Percentiles rank a stretch among this genome's conserved stretches.
phyloP scores from a whole-genome alignment of 495 filamentous ascomycete genomes.

The Penicillium mononematosum region DNA sequence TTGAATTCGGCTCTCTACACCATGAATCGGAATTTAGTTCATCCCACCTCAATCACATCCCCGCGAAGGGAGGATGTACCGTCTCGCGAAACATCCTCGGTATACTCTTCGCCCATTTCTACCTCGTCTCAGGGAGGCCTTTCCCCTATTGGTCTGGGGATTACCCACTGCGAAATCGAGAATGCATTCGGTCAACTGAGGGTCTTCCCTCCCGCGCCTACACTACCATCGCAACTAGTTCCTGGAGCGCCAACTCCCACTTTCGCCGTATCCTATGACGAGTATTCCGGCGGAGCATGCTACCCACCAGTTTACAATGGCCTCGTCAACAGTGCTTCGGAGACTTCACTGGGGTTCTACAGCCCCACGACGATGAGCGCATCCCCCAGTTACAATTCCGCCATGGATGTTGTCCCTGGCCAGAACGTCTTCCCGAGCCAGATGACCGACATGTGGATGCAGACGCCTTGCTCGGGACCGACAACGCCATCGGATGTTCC shows the following conservation, averaged over 20 bases:
- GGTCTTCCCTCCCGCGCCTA: constrained; percentile 17
- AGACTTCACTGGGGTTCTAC: constrained; percentile 30
- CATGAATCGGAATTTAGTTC: constrained; percentile 19
- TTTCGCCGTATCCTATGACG: constrained; percentile 16
- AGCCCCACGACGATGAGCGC: constrained; percentile 25
- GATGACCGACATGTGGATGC: constrained; percentile 24
- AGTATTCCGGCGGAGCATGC: constrained; percentile 23
- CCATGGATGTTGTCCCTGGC: constrained; percentile 15
- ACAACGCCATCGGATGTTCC: constrained; percentile 14
- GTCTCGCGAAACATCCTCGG: constrained; percentile 16
- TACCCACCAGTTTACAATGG: constrained; percentile 14
- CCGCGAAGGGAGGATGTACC: constrained; percentile 19
- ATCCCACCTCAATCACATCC: constrained; percentile 11
- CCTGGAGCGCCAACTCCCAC: constrained; percentile 18
- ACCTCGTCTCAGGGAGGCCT: constrained; percentile 15
- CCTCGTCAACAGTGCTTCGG: constrained; percentile 17
- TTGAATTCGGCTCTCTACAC: background rate
- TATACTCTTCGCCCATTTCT: constrained; percentile 26
- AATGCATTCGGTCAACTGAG: constrained; percentile 14
- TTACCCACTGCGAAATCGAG: constrained; percentile 31
- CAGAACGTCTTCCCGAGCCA: constrained; percentile 16
- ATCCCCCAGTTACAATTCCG: constrained; percentile 29
- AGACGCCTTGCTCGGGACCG: constrained; percentile 22
- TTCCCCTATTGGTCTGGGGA: constrained; percentile 32
- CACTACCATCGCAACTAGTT: constrained; percentile 23